Base-by-base conservation (phyloP, 495 filamentous ascomycete genomes). In the Penicillium bialowiezense region DNA sequence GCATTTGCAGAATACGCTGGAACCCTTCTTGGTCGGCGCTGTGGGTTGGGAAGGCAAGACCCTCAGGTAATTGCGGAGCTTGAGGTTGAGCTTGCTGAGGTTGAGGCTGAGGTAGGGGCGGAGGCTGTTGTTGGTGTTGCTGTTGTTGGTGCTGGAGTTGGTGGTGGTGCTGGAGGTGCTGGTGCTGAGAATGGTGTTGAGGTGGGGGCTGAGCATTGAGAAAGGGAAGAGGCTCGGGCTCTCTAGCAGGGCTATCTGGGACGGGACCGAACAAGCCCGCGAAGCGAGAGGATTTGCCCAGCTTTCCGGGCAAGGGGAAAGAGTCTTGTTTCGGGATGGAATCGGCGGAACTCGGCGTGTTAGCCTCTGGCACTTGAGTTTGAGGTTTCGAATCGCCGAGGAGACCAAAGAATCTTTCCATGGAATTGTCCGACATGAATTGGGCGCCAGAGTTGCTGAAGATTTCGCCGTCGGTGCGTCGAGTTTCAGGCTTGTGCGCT, bases 11-110 rank as follows among this genome's bases (percentile, higher is more conserved):
- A 33, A 98, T 86, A 37, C 85, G 82, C 50, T 92, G 86, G 63
- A 98, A 98, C 1, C 89, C 93, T 70, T 89, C 84, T 66, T 89
- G 91, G 51, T 98, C 92, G 18, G 87, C 85, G 48, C 77, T 76
- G 28, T 77, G 76, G 8, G 73, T 69, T n/a, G 78, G 73, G 28
- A 72, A 51, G 7, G 72, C 54, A 13, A 53, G 52, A 19, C 60
- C 57, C 41, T 46, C 58, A 12, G 48, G 24, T 10, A 28, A 15
- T 7, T 28, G 15, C 14, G 40, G 38, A 1, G 28, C 26, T 19
- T 37, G 44, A 8, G 21, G 47, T 37, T 33, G 37, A 14, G n/a
- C 6, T 18, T 34, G 47, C 38, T 33, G 37, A 14, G n/a, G 9
- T 18, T 15, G 43, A 12, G 8, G 14, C 19, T 23, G 17, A 33